Evolutionary conservation across 2,329 filamentous ascomycete species (phyloP).

Genomic region (Phyllachora maydis): DNA sequence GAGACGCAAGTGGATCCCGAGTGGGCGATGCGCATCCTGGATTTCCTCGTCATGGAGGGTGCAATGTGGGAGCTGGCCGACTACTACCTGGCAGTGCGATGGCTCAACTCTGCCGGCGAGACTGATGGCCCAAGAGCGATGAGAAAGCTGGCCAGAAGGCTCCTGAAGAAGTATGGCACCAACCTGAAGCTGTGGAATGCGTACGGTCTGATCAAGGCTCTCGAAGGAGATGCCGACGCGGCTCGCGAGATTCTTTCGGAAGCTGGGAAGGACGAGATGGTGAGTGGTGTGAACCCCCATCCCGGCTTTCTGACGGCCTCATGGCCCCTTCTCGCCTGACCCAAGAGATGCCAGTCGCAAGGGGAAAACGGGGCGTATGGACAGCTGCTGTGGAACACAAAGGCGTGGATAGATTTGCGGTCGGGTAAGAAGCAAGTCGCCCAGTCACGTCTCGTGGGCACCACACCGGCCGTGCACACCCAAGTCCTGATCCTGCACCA

Average conservation of each 20-base stretch:
- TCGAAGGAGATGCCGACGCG: slow-evolving; percentile 30
- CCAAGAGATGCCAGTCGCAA: slow-evolving; percentile 43
- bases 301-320: slow-evolving; percentile 7
- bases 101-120: too few relatives aligned
- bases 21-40: slow-evolving; percentile 32
- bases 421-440: slow-evolving; percentile 13
- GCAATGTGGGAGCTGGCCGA: slow-evolving; percentile 35
- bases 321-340: slow-evolving; percentile 1
- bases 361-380: too few relatives aligned
- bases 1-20: slow-evolving; percentile 14
- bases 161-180: slow-evolving; percentile 48
- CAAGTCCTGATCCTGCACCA: slow-evolving; percentile 20
- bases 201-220: slow-evolving; percentile 53
- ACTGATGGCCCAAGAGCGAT: slow-evolving; percentile 30
- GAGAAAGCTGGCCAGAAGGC: slow-evolving; percentile 49
- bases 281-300: slow-evolving; percentile 16
- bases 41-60: slow-evolving; percentile 27
- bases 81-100: slow-evolving; percentile 51
- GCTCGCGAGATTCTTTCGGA: slow-evolving; percentile 46
- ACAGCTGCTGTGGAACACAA: slow-evolving; percentile 33
- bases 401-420: slow-evolving; percentile 47
- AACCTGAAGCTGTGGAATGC: slow-evolving; percentile 55
- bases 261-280: slow-evolving; percentile 30
- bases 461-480: slow-evolving; percentile 1
- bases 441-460: slow-evolving; percentile 15